Evolutionary conservation across 1,284 basidiomycete species (phyloP).

Genomic region (Vanrija humicola): DNA sequence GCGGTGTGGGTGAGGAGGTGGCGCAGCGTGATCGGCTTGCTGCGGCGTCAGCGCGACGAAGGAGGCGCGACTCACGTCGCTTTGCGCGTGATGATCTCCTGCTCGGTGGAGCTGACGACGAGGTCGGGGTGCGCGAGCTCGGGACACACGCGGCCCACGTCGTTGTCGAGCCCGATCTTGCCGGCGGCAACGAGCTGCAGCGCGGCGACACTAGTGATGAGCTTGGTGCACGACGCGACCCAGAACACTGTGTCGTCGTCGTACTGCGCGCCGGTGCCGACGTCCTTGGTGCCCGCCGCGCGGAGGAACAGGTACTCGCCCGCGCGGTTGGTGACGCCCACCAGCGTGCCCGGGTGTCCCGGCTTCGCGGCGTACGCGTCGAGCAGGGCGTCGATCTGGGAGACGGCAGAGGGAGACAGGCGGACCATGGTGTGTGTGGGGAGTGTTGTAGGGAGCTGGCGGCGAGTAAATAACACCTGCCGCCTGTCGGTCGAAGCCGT

Average conservation of each 20-base stretch:
- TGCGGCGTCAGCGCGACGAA: not conserved
- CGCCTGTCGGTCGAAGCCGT: no score
- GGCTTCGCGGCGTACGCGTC: not conserved
- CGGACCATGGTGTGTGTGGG: not conserved
- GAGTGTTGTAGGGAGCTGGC: no score
- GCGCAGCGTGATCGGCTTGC: conserved; percentile 3
- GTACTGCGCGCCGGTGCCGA: conserved; percentile 11
- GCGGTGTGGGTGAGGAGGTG: conserved; percentile 12
- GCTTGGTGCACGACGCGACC: conserved; percentile 20
- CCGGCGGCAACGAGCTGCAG: conserved; percentile 32
- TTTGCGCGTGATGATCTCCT: not conserved
- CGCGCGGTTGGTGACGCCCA: conserved; percentile 4
- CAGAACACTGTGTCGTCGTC: conserved; percentile 18
- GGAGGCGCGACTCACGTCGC: not conserved
- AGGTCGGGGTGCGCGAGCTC: conserved; percentile 16
- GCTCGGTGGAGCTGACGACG: not conserved
- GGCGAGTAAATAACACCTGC: no score
- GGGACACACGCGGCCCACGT: conserved; percentile 17
- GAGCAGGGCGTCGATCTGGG: conserved; percentile 2
- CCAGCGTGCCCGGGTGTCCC: conserved; percentile 6
- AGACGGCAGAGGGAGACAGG: not conserved
- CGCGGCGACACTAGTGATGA: conserved; percentile 3
- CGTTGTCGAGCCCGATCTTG: conserved; percentile 23
- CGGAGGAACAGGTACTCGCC: conserved; percentile 5
- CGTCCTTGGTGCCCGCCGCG: conserved; percentile 5